Conservation (phyloP, 352 stramenopile species). For the Peronospora destructor region DNA sequence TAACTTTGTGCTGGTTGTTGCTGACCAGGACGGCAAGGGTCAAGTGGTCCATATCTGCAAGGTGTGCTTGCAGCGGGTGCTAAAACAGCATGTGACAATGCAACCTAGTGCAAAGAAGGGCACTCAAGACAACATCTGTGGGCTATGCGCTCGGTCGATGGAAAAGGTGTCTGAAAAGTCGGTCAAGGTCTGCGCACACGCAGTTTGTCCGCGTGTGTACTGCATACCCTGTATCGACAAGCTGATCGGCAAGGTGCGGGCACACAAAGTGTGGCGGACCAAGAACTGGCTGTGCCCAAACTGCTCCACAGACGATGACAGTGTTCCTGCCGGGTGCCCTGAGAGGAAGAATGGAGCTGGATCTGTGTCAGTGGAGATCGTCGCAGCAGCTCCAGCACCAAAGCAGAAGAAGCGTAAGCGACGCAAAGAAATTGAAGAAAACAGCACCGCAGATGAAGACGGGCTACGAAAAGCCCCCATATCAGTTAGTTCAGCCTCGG, state of each 20-base stretch:
- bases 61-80: constrained; percentile 52
- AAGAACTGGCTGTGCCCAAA: constrained; percentile 65
- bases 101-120: constrained; percentile 8
- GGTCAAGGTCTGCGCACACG: constrained; percentile 38
- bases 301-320: constrained; percentile 32
- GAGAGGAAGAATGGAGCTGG: constrained; percentile 1
- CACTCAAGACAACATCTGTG: constrained; percentile 31
- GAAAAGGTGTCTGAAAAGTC: constrained; percentile 20
- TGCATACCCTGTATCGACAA: constrained; percentile 52
- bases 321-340: neutral
- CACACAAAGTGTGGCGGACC: constrained; percentile 44
- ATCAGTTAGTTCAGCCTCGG: constrained; percentile 1
- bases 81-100: constrained; percentile 31
- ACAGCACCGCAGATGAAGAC: constrained; percentile 20
- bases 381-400: neutral
- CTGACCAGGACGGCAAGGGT: constrained; percentile 41
- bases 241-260: constrained; percentile 51
- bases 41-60: constrained; percentile 51
- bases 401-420: constrained; percentile 50
- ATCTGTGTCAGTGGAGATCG: neutral
- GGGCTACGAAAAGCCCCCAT: neutral
- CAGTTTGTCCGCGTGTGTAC: constrained; percentile 45
- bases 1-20: constrained; percentile 2
- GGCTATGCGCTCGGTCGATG: constrained; percentile 39
- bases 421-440: constrained; percentile 22